Conservation (phyloP, 2,329 filamentous ascomycete species). For the Trematosphaeria pertusa region DNA sequence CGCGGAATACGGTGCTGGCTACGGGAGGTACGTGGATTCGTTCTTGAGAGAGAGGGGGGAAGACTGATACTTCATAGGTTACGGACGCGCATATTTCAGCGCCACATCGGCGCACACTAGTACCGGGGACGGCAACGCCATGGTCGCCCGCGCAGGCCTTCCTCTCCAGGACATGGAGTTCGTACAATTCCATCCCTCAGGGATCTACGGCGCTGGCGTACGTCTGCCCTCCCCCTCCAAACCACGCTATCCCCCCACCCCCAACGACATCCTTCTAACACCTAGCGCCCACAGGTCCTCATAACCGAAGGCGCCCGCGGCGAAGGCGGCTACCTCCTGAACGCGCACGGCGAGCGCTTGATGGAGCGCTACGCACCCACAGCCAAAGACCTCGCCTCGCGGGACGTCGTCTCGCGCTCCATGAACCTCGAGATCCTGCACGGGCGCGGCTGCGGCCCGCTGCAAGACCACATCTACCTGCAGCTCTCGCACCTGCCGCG, state of each 20-base stretch:
- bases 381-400: slow-evolving; percentile 57
- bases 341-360: slow-evolving; percentile 57
- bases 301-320: slow-evolving; percentile 60
- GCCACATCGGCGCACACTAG: slow-evolving; percentile 58
- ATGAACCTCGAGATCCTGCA: slow-evolving; percentile 60
- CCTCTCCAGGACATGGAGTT: slow-evolving; percentile 61
- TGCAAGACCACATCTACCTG: slow-evolving; percentile 57
- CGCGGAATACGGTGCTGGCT: slow-evolving; percentile 56
- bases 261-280: too few relatives aligned
- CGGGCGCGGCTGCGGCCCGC: slow-evolving; percentile 54
- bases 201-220: slow-evolving; percentile 59
- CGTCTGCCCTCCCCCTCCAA: slow-evolving; percentile 1
- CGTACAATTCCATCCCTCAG: slow-evolving; percentile 59
- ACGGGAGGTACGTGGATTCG: slow-evolving; percentile 48
- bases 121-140: slow-evolving; percentile 59
- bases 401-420: slow-evolving; percentile 56
- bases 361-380: slow-evolving; percentile 62
- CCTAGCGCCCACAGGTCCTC: slow-evolving; percentile 46
- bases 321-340: slow-evolving; percentile 60
- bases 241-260: too few relatives aligned
- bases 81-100: slow-evolving; percentile 59
- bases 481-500: slow-evolving; percentile 57
- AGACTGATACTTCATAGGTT: slow-evolving; percentile 38
- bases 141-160: slow-evolving; percentile 57
- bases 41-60: neutral